Base-by-base conservation (phyloP, 306 rosid genomes). In the Quercus parvula region DNA sequence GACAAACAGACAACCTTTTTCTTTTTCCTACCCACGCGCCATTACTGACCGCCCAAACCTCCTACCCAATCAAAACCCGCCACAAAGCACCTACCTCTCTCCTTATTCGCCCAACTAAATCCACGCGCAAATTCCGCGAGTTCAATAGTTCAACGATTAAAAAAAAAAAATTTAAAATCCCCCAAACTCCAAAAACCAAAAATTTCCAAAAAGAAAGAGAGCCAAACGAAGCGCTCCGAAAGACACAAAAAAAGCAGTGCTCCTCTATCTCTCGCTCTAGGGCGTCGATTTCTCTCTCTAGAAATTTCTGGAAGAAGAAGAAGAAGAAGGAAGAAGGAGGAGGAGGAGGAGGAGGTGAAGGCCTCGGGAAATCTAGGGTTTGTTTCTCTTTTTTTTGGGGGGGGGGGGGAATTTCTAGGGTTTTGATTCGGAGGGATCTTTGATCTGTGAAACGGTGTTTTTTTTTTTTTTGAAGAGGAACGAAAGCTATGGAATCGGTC, bases 401-500 rank as follows among this genome's bases (percentile, higher is more conserved):
- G 11, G 0, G n/a, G n/a, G 11, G 51, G 72, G 72, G 75, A 56
- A 69, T 71, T 75, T 70, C 68, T 80, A 74, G 79, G 88, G 81
- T 84, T 84, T 84, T 84, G 19, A 75, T 83, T 84, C 58, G 25
- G 24, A 75, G 70, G 79, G 81, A 71, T 83, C 82, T 87, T 49
- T 79, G 85, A 88, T 87, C 86, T 74, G 70, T 27, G n/a, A 71
- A n/a, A 46, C 62, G 76, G 20, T 33, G 70, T 28, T 56, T 66
- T 68, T 84, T 71, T 27, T 55, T 55, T 35, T 35, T 33, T 33
- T 30, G 79, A 71, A 69, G 64, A 46, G 79, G 66, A 54, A 56
- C 52, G 46, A 27, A 56, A 77, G 71, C 83, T 49, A 91, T 92
- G 96, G 98, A 92, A 88, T 90, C 96, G 81, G 78, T 87, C 52